phyloP scores from a whole-genome alignment of 164 flowering plant species.

The Echeveria elegans region DNA sequence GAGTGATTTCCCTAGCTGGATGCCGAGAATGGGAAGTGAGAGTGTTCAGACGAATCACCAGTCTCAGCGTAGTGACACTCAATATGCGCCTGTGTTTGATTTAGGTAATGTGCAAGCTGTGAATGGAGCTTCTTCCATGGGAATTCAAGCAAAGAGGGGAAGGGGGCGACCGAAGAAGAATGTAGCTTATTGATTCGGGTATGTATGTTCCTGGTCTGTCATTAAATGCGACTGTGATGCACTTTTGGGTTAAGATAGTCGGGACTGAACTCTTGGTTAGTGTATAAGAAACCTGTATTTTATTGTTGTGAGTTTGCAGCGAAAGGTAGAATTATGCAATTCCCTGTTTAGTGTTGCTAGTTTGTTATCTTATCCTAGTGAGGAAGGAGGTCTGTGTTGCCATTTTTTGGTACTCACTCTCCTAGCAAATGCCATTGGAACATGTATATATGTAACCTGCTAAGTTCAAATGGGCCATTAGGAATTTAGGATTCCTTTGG shows the following conservation, averaged over 20 bases:
- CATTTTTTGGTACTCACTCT: background rate
- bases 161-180: background rate
- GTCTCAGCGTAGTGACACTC: background rate
- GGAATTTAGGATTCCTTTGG: too few relatives aligned
- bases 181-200: background rate
- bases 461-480: too few relatives aligned
- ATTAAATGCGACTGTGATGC: background rate
- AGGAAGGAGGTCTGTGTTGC: background rate
- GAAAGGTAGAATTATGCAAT: background rate
- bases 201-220: background rate
- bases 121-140: background rate
- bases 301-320: background rate
- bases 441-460: background rate
- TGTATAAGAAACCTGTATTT: background rate
- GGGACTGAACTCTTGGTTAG: background rate
- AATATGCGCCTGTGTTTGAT: background rate
- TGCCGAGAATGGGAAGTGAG: slow-evolving; percentile 21
- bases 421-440: background rate
- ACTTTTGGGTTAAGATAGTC: background rate
- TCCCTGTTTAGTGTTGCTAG: background rate
- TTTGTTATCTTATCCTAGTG: background rate
- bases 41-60: background rate
- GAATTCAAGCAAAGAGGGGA: background rate
- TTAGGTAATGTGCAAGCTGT: background rate
- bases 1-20: slow-evolving; percentile 33